Conservation (phyloP, 2,329 filamentous ascomycete species). For the Penicillium sp. region DNA sequence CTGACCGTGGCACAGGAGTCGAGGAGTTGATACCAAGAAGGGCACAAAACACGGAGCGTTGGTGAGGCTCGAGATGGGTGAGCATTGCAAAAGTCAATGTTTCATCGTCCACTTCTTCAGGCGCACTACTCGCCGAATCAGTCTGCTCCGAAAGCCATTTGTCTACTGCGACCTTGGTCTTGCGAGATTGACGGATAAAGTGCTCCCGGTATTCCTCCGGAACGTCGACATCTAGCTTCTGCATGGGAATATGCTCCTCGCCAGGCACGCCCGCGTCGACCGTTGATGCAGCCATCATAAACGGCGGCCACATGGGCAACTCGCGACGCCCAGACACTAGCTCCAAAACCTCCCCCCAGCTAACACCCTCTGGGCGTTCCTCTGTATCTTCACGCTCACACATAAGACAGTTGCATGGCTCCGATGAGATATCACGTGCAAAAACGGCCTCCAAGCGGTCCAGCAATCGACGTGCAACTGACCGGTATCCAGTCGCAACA, state of each 20-base stretch:
- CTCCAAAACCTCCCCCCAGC: conserved; percentile 95
- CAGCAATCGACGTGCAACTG: conserved; percentile 84
- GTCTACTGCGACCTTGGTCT: conserved; percentile 88
- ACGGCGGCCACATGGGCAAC: conserved; percentile 85
- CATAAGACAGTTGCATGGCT: conserved; percentile 84
- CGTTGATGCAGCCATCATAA: conserved; percentile 67
- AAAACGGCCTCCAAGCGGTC: conserved; percentile 94
- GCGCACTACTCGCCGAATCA: conserved; percentile 71
- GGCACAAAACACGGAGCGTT: conserved; percentile 80
- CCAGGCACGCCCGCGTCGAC: conserved; percentile 58
- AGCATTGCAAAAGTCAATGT: conserved; percentile 91
- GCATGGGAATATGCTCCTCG: conserved; percentile 61
- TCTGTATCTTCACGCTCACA: conserved; percentile 67
- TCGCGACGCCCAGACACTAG: conserved; percentile 86
- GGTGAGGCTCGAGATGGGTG: conserved; percentile 75
- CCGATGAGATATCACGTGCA: conserved; percentile 82
- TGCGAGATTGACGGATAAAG: conserved; percentile 87
- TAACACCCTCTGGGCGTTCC: conserved; percentile 66
- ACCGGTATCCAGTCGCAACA: conserved; percentile 92
- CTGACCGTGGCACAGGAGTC: conserved; percentile 60
- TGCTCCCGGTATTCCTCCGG: conserved; percentile 91
- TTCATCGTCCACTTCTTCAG: conserved; percentile 90
- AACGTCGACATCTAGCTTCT: conserved; percentile 88
- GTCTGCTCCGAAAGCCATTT: conserved; percentile 83
- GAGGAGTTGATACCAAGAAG: conserved; percentile 65